Conservation (phyloP, 2,329 filamentous ascomycete species). For the Hymenoscyphus repandus region DNA sequence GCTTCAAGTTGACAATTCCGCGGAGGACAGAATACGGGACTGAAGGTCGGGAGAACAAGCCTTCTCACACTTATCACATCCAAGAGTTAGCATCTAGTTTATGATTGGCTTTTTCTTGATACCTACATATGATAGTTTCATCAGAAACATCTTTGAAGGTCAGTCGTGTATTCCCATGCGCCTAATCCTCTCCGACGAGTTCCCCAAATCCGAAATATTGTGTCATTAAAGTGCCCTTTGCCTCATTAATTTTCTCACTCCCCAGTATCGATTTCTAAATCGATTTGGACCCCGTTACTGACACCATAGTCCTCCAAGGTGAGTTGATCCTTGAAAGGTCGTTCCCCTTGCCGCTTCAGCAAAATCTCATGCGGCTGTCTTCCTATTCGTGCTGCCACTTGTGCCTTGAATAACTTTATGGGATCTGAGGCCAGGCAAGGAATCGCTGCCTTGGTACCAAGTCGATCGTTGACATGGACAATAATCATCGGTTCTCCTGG, state of each 20-base stretch:
- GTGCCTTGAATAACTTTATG: slow-evolving; percentile 81
- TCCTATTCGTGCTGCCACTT: slow-evolving; percentile 85
- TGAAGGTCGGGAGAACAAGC: too few species aligned
- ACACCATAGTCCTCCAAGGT: slow-evolving; percentile 91
- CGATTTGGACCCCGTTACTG: slow-evolving; percentile 67
- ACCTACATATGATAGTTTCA: too few species aligned
- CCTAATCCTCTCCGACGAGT: too few species aligned
- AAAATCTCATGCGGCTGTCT: slow-evolving; percentile 87
- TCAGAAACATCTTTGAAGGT: too few species aligned
- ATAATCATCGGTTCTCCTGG: slow-evolving; percentile 77
- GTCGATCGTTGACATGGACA: slow-evolving; percentile 88
- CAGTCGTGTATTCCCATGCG: too few species aligned
- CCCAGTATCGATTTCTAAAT: slow-evolving; percentile 33
- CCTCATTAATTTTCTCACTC: slow-evolving; percentile 19
- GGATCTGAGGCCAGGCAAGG: slow-evolving; percentile 82
- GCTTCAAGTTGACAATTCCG: too few species aligned
- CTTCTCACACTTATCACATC: too few species aligned
- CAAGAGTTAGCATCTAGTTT: too few species aligned
- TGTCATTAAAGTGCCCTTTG: neutral
- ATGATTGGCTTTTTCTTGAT: too few species aligned
- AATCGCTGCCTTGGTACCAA: slow-evolving; percentile 92
- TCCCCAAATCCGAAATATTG: too few species aligned
- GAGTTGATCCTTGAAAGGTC: slow-evolving; percentile 88
- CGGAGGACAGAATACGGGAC: too few species aligned
- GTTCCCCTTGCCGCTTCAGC: slow-evolving; percentile 83